Evolutionary conservation across 768 basidiomycete species (phyloP), one percentile per base, ranked within the genome.

Genomic region (Tephrocybe rancida): DNA sequence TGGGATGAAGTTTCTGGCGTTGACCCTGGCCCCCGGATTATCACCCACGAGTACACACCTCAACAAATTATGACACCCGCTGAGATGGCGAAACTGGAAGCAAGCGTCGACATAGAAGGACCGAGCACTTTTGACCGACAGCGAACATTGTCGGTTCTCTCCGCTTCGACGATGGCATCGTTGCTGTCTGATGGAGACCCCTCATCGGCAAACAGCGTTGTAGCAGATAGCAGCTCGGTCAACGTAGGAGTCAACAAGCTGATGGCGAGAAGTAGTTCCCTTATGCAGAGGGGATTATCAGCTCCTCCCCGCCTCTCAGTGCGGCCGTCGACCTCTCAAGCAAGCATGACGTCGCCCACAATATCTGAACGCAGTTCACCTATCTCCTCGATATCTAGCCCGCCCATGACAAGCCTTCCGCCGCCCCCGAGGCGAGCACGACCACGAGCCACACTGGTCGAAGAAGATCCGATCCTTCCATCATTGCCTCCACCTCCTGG

Each of bases 51-150:
- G 25, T 84, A 85, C 65, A 73, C 70, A 4, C 84, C 85, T 7
- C 83, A 86, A 63, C 80, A 80, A 35, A 88, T 88, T 55, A 78
- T 88, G 78, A 83, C 85, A 14, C 81, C 84, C 21, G 84, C 82
- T 16, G 84, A 87, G 51, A 77, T 87, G 73, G 76, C 82, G 19
- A 75, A 77, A 65, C 68, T 88, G 9, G 86, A 87, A 61, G 83
- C 80, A 38, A 73, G 77, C 66, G 61, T 80, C 54, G 64, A 79
- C 64, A 62, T 62, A 21, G 51, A n/a, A n/a, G n/a, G n/a, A n/a
- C n/a, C 60, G 42, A 59, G 60, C 45, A 50, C 62, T 45, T 63
- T 61, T 44, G 54, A 61, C 32, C 68, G 74, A 32, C 52, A 63
- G 41, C 71, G 76, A 37, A 70, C 68, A 11, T 54, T 70, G 32